A percentile compares a stretch with the other conserved stretches of the same genome.
Evolutionary conservation across 2,329 filamentous ascomycete species (phyloP).

Genomic region (Pyrenophora tritici-repentis): DNA sequence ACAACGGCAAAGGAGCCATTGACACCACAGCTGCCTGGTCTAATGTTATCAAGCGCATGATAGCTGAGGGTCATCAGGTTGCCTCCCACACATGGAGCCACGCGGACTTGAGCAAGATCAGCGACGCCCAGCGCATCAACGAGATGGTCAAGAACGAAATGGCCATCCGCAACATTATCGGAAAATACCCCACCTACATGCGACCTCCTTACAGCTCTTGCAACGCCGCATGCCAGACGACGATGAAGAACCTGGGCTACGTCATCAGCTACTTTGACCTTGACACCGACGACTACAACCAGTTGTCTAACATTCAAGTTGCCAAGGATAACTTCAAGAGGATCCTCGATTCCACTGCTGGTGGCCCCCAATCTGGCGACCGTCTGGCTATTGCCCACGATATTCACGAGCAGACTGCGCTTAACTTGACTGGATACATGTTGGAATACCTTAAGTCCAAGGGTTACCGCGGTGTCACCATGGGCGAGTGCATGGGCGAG

Average conservation of each 20-base stretch:
- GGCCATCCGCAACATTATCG: slow-evolving; percentile 60
- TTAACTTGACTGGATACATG: slow-evolving; percentile 51
- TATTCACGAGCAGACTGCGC: slow-evolving; percentile 53
- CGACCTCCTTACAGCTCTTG: slow-evolving; percentile 56
- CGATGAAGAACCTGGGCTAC: slow-evolving; percentile 57
- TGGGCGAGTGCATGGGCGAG: slow-evolving; percentile 57
- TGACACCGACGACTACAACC: slow-evolving; percentile 57
- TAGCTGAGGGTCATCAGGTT: slow-evolving; percentile 63
- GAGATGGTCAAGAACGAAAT: slow-evolving; percentile 61
- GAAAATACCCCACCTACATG: slow-evolving; percentile 62
- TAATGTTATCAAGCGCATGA: slow-evolving; percentile 60
- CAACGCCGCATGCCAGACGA: slow-evolving; percentile 44
- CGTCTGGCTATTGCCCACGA: slow-evolving; percentile 62
- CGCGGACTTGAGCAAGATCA: slow-evolving; percentile 53
- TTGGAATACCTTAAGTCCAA: slow-evolving; percentile 47
- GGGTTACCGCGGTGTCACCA: slow-evolving; percentile 53
- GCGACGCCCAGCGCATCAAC: slow-evolving; percentile 51
- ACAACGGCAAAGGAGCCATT: slow-evolving; percentile 62
- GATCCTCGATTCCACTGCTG: slow-evolving; percentile 30
- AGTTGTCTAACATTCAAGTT: slow-evolving; percentile 42
- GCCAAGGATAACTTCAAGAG: slow-evolving; percentile 49
- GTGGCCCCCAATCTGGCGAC: slow-evolving; percentile 21
- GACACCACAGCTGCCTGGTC: slow-evolving; percentile 55
- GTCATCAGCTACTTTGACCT: slow-evolving; percentile 66
- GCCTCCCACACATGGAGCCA: slow-evolving; percentile 64